Percentiles rank a stretch among this genome's conserved stretches.
These are phyloP conservation scores for Kandelia obovata DNA, from an alignment of 345 rosid species.

Conservation along the genomic window DNA sequence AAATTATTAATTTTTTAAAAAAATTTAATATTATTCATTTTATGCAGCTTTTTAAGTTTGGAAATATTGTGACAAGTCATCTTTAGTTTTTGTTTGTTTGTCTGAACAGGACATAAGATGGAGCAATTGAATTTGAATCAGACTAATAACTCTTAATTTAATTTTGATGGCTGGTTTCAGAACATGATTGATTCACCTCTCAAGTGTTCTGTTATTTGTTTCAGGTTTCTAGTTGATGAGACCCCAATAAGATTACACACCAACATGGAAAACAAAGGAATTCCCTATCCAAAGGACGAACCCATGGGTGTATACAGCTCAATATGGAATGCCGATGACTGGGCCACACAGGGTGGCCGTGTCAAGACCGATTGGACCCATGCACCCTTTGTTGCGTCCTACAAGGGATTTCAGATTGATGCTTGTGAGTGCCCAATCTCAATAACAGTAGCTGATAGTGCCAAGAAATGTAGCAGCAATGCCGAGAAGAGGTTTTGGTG, in stretches of 20 bases:
- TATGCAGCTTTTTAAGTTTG: too few relatives aligned
- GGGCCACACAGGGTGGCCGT: constrained; percentile 98
- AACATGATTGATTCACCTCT: not conserved
- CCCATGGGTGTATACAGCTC: constrained; percentile 97
- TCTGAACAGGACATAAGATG: too few relatives aligned
- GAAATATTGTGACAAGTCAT: too few relatives aligned
- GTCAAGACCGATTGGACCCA: constrained; percentile 94
- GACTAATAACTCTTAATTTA: too few relatives aligned
- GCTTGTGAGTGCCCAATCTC: constrained; percentile 69
- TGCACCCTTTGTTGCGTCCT: constrained; percentile 93
- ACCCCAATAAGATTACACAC: constrained; percentile 75
- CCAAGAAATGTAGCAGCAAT: constrained; percentile 55
- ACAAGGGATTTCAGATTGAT: constrained; percentile 71
- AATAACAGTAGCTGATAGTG: constrained; percentile 37
- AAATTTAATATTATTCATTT: too few relatives aligned
- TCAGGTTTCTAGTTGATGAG: constrained; percentile 82
- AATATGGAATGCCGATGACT: constrained; percentile 98
- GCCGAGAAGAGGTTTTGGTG: constrained; percentile 71
- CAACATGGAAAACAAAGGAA: constrained; percentile 80
- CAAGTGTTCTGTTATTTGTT: not conserved
- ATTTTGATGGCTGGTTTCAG: too few relatives aligned
- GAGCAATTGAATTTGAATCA: too few relatives aligned
- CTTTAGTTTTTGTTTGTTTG: too few relatives aligned
- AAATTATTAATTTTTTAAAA: too few relatives aligned
- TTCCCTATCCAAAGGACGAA: constrained; percentile 86